These are phyloP conservation scores for Nakazawaea ishiwadae DNA, from an alignment of 805 yeast genomes.

Conservation along the genomic window DNA sequence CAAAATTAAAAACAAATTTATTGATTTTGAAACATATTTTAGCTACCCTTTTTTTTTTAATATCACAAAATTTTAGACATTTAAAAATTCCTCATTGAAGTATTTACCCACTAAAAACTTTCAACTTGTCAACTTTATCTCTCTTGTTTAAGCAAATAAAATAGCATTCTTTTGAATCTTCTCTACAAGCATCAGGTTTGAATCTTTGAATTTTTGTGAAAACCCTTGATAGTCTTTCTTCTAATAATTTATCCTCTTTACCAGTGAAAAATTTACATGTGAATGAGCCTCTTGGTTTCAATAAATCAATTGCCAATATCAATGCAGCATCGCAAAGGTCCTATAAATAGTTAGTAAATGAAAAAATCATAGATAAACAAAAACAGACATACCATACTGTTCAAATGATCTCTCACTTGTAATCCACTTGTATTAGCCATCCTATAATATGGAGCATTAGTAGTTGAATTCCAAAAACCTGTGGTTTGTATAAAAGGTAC, in stretches of 20 bases:
- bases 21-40: too few species aligned
- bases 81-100: too few species aligned
- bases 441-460: slow-evolving; percentile 82
- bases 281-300: slow-evolving; percentile 66
- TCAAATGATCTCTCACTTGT: slow-evolving; percentile 72
- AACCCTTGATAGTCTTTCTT: slow-evolving; percentile 47
- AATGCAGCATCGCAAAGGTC: slow-evolving; percentile 91
- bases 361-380: too few species aligned
- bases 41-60: too few species aligned
- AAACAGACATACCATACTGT: slow-evolving; percentile 70
- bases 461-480: slow-evolving; percentile 55
- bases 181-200: slow-evolving; percentile 80
- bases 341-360: slow-evolving; percentile 24
- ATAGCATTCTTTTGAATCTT: slow-evolving; percentile 79
- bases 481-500: slow-evolving; percentile 52
- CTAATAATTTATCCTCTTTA: slow-evolving; percentile 64
- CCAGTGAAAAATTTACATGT: slow-evolving; percentile 88
- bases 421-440: slow-evolving; percentile 90
- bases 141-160: slow-evolving; percentile 61
- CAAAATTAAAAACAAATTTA: too few species aligned
- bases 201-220: slow-evolving; percentile 62
- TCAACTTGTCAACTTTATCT: slow-evolving; percentile 33
- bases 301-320: slow-evolving; percentile 64
- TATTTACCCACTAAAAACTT: slow-evolving; percentile 43
- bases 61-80: too few species aligned